Base-by-base conservation (phyloP, 2,329 filamentous ascomycete species). In the Alternaria rosae region DNA sequence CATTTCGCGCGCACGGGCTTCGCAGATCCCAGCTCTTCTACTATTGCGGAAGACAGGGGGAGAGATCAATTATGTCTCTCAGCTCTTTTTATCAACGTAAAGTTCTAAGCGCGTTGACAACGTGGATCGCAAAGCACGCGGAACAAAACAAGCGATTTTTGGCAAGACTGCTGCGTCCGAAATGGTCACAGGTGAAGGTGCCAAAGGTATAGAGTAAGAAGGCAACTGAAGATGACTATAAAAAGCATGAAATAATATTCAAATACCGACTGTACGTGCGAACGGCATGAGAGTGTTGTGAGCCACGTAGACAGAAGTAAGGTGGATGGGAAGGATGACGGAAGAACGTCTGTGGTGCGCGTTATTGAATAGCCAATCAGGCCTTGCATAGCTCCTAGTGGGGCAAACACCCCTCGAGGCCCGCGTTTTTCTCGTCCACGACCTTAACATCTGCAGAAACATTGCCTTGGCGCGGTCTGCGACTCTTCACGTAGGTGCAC, bases 51-150 rank as follows among this genome's bases (percentile, higher is more conserved):
- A 9, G 32, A 9, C n/a, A 0, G 3, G 32, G 13, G 15, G n/a
- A 35, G 32, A 4, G 2, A n/a, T n/a, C 0, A n/a, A n/a, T n/a
- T 4, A 5, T n/a, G 13, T 35, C 32, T n/a, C 15, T 5, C 7
- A n/a, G 13, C 15, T 35, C 13, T 9, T 35, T 3, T 2, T 35
- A n/a, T 35, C 1, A n/a, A n/a, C 1, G 1, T 15, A 35, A 35
- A 0, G 2, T 15, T 4, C 1, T 5, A 4, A n/a, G 8, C 13
- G 6, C 30, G 13, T 4, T n/a, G 13, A n/a, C 2, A 8, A 0
- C 8, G 13, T 2, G 30, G 2, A 35, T 9, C 0, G 32, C 35
- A 38, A 17, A 17, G n/a, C 15, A 38, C 35, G 5, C 15, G 35
- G n/a, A 38, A 9, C 2, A 38, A 6, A 38, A n/a, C 35, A n/a